Percentiles rank a stretch among this genome's conserved stretches.
Conservation (phyloP, 371 early-diverging fungal species). For the Rhizopus sp. region DNA sequence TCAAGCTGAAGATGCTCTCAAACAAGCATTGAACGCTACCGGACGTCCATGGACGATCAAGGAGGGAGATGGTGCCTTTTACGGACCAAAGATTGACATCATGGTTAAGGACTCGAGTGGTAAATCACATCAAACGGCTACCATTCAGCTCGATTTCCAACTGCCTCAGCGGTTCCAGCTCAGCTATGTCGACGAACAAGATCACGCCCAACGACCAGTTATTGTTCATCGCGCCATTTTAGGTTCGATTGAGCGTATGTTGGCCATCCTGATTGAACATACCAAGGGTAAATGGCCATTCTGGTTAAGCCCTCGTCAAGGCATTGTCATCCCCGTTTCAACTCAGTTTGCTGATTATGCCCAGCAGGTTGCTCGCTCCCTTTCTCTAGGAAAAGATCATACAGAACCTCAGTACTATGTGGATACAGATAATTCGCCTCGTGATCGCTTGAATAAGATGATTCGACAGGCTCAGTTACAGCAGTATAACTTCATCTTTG, state of each 20-base stretch:
- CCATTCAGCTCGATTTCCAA: slow-evolving; percentile 99
- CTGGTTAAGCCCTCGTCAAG: slow-evolving; percentile 98
- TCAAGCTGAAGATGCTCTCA: slow-evolving; percentile 85
- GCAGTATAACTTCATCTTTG: slow-evolving; percentile 92
- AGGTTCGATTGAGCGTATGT: slow-evolving; percentile 98
- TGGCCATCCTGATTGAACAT: slow-evolving; percentile 97
- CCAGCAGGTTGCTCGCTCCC: slow-evolving; percentile 47
- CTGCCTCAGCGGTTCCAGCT: slow-evolving; percentile 93
- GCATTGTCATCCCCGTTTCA: slow-evolving; percentile 86
- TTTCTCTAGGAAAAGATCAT: slow-evolving; percentile 37
- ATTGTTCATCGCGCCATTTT: slow-evolving; percentile 99
- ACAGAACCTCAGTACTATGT: slow-evolving; percentile 54
- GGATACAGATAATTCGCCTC: slow-evolving; percentile 82
- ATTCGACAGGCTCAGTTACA: slow-evolving; percentile 80
- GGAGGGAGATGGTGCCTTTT: slow-evolving; percentile 99
- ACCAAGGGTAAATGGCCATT: slow-evolving; percentile 98
- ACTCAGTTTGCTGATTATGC: slow-evolving; percentile 70
- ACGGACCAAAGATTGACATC: slow-evolving; percentile 99
- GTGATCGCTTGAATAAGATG: slow-evolving; percentile 92
- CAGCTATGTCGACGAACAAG: slow-evolving; percentile 67
- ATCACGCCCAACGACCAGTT: slow-evolving; percentile 80
- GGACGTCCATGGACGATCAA: slow-evolving; percentile 90
- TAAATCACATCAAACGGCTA: slow-evolving; percentile 97
- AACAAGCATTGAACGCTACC: slow-evolving; percentile 76
- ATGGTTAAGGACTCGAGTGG: slow-evolving; percentile 94